phyloP scores from a whole-genome alignment of 164 flowering plant genomes.

The Buxus sempervirens region DNA sequence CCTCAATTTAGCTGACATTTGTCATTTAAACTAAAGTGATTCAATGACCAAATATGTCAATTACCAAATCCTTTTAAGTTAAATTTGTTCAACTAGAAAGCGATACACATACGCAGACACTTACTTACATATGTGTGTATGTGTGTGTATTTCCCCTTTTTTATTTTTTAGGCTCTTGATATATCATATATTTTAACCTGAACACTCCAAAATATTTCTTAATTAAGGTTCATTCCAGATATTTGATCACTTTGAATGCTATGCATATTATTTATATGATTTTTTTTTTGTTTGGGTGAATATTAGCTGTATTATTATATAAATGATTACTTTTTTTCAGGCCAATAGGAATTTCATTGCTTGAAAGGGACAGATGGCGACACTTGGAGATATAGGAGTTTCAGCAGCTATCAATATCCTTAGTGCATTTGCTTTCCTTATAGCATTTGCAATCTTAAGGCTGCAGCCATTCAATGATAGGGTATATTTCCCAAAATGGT shows the following conservation, averaged over 20 bases:
- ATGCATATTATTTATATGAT: not conserved
- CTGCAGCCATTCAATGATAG: constrained; percentile 79
- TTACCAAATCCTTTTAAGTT: no score
- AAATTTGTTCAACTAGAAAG: no score
- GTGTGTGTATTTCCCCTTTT: no score
- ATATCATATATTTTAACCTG: no score
- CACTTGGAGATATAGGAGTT: constrained; percentile 56
- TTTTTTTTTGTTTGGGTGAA: not conserved
- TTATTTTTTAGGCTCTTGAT: no score
- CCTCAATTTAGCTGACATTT: no score
- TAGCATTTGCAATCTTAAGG: constrained; percentile 70
- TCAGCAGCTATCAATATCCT: constrained; percentile 69
- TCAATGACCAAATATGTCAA: no score
- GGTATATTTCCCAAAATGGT: constrained; percentile 90
- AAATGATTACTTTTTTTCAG: constrained; percentile 7
- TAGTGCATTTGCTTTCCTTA: constrained; percentile 56
- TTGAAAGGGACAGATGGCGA: constrained; percentile 43
- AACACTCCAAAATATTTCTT: no score
- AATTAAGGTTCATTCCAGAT: no score
- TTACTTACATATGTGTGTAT: no score
- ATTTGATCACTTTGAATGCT: not conserved
- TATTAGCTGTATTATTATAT: not conserved
- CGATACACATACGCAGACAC: no score
- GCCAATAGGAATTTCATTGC: not conserved
- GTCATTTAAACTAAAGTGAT: no score